Conservation (phyloP, 768 basidiomycete genomes). For the Lactifluus volemus region DNA sequence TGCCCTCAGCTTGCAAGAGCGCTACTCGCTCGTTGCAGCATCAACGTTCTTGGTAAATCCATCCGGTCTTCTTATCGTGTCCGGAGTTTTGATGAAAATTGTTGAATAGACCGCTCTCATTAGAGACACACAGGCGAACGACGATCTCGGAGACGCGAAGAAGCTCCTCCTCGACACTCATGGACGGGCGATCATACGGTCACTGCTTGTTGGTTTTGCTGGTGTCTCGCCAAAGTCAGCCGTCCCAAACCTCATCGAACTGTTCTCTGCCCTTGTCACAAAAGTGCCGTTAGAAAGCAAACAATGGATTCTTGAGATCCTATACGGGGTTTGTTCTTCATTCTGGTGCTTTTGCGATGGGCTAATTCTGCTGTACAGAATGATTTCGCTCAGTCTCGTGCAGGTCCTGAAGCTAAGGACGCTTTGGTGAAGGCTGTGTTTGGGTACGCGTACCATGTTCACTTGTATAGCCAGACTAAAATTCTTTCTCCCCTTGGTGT, state of each 20-base stretch:
- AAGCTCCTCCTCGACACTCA: constrained; percentile 42
- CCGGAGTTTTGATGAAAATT: neutral
- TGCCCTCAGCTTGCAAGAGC: constrained; percentile 65
- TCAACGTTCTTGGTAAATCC: constrained; percentile 73
- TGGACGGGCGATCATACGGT: constrained; percentile 63
- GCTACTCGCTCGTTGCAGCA: constrained; percentile 77
- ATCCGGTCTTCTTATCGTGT: neutral
- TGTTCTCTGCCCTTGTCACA: constrained; percentile 59
- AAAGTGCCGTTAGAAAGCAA: constrained; percentile 47
- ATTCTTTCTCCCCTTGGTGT: neutral
- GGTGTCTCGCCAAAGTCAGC: constrained; percentile 77
- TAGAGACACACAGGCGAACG: constrained; percentile 53
- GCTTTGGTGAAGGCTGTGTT: constrained; percentile 65
- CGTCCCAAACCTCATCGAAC: constrained; percentile 75
- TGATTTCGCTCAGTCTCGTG: constrained; percentile 66
- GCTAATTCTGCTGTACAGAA: constrained; percentile 35
- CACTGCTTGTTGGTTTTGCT: constrained; percentile 72
- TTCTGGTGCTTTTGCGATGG: neutral
- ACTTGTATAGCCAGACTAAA: neutral
- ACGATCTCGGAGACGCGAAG: constrained; percentile 50
- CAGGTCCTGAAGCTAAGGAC: constrained; percentile 66
- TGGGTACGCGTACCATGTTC: constrained; percentile 37
- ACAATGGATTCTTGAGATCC: constrained; percentile 64
- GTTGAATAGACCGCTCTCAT: constrained; percentile 51
- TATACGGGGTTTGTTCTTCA: constrained; percentile 45